Base-by-base conservation (phyloP, 169 alveolate species). In the Cryptosporidium ryanae region DNA sequence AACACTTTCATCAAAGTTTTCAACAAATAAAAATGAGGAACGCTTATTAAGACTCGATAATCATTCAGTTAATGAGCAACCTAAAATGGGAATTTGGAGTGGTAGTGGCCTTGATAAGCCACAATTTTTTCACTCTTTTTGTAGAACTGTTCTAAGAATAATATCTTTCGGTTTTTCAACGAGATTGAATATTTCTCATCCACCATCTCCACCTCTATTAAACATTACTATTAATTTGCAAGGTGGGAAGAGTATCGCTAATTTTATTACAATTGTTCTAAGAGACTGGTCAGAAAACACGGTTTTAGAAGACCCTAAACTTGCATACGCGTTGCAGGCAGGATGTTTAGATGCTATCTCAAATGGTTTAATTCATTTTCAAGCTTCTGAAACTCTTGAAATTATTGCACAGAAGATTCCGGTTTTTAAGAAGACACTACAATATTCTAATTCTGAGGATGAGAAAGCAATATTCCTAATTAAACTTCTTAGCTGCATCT, bases 101-200 rank as follows among this genome's bases (percentile, higher is more conserved):
- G 87, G 87, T 21, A 65, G 71, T 76, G 87, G 87, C 15, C 38
- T 76, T 18, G 87, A 76, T 43, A 59, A 38, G 12, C 71, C 87
- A 12, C 61, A 65, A 23, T 59, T 48, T 25, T 76, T 76, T 18
- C 64, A 65, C 23, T 52, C 87, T 25, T 32, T 76, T 3, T 76
- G 70, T 46, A 61, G 87, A 25, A 59, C 87, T 27, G 87, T 76
- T 38, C 23, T 76, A 38, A 49, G 87, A 44, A 43, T 76, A 23
- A 31, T 76, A 7, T 31, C 71, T 8, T 49, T 54, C 1, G 87
- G 87, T 0, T 76, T 76, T 55, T 76, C 87, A 7, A 55, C 68
- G 8, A 32, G 87, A 8, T 65, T 76, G 38, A 46, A 52, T 15
- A 59, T 76, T 55, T 59, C 76, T 44, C 63, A 18, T 38, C 87